Conservation (phyloP, 1,284 basidiomycete species). For the Tilletia walkeri region DNA sequence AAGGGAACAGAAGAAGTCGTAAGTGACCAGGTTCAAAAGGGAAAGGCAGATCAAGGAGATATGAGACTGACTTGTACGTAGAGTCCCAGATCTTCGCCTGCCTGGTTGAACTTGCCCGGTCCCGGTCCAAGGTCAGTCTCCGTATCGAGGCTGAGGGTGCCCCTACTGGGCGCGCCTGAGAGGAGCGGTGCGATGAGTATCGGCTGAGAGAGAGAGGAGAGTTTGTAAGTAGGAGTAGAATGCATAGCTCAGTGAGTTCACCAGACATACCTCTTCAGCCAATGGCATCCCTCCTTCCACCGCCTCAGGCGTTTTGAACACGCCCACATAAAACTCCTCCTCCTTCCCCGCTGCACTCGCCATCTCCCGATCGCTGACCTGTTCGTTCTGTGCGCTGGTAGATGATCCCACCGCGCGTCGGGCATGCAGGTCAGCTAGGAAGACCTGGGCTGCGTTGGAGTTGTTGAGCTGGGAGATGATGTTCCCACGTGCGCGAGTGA, state of each 20-base stretch:
- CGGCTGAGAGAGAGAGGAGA: conserved; percentile 8
- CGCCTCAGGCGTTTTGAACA: conserved; percentile 32
- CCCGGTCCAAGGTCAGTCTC: conserved; percentile 65
- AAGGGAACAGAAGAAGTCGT: conserved; percentile 24
- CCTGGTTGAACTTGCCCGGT: conserved; percentile 61
- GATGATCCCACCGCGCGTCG: conserved; percentile 22
- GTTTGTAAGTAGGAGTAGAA: too few relatives aligned
- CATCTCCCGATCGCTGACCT: conserved; percentile 29
- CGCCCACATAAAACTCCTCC: conserved; percentile 67
- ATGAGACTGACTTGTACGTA: conserved; percentile 25
- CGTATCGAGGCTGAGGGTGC: conserved; percentile 70
- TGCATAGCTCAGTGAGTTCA: too few relatives aligned
- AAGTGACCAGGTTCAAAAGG: too few relatives aligned
- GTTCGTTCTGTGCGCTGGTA: conserved; percentile 22
- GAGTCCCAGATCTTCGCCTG: conserved; percentile 28
- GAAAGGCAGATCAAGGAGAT: neutral
- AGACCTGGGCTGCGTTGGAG: conserved; percentile 69
- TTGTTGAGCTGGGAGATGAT: conserved; percentile 68
- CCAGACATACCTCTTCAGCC: conserved; percentile 11
- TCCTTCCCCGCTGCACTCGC: conserved; percentile 62
- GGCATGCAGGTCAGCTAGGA: conserved; percentile 65
- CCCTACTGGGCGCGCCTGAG: conserved; percentile 76
- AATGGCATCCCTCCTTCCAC: conserved; percentile 26
- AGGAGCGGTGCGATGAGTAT: conserved; percentile 59
- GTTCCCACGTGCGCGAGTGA: conserved; percentile 71